Conservation (phyloP, 2,329 filamentous ascomycete genomes). For the Penicillium crustosum region DNA sequence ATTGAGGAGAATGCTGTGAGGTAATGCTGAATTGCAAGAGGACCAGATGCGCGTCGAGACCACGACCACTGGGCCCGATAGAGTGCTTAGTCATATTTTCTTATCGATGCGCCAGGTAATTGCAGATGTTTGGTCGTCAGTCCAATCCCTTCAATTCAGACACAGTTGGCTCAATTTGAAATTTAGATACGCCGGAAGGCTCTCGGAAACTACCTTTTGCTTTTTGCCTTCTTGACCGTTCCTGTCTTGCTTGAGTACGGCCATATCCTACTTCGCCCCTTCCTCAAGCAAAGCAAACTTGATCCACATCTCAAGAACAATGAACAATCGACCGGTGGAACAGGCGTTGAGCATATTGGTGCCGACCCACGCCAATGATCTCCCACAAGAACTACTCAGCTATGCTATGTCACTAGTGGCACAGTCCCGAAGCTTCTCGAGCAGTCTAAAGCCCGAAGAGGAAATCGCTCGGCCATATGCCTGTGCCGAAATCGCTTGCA, state of each 20-base stretch:
- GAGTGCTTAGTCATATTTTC: slow-evolving; percentile 21
- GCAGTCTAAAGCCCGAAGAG: slow-evolving; percentile 77
- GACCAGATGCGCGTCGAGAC: slow-evolving; percentile 9
- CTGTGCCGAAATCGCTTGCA: slow-evolving; percentile 86
- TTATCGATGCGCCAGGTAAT: slow-evolving; percentile 7
- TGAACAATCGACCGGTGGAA: slow-evolving; percentile 71
- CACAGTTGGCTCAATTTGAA: not conserved
- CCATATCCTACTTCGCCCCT: not conserved
- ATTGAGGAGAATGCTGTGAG: not conserved
- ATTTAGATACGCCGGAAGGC: not conserved
- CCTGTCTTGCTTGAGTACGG: not conserved
- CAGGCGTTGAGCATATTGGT: slow-evolving; percentile 71
- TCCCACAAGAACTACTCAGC: slow-evolving; percentile 69
- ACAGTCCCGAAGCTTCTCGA: slow-evolving; percentile 75
- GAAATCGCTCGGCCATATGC: slow-evolving; percentile 83
- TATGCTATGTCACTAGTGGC: slow-evolving; percentile 72
- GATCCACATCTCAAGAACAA: slow-evolving; percentile 36
- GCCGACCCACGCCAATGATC: slow-evolving; percentile 66
- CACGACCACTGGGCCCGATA: slow-evolving; percentile 1
- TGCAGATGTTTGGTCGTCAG: slow-evolving; percentile 6
- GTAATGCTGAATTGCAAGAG: not conserved
- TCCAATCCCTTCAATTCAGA: slow-evolving; percentile 1
- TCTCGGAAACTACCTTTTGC: not conserved
- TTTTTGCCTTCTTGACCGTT: no score
- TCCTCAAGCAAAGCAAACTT: not conserved